A percentile compares a stretch with the other conserved stretches of the same genome.
phyloP scores from a whole-genome alignment of 345 rosid genomes.

The Reutealis trisperma region DNA sequence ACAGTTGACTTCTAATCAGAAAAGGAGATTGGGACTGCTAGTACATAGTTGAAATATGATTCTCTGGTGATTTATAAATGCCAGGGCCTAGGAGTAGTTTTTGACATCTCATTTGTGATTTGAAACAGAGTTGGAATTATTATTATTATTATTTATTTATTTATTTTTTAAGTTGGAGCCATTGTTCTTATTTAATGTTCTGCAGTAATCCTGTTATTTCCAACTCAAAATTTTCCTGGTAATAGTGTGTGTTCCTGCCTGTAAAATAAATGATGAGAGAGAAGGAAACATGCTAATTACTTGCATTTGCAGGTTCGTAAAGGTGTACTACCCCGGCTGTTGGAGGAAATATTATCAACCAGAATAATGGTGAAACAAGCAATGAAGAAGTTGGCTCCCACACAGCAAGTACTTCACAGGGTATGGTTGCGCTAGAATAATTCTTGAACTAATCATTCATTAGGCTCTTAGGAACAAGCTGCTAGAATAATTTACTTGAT shows the following conservation, averaged over 20 bases:
- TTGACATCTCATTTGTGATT: not conserved
- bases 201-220: not conserved
- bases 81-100: not conserved
- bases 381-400: slow-evolving; percentile 79
- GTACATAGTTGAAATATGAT: not conserved
- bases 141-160: too few relatives aligned
- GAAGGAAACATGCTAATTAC: not conserved
- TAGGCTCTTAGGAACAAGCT: slow-evolving; percentile 1
- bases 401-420: slow-evolving; percentile 79
- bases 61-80: not conserved
- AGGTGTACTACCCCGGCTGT: slow-evolving; percentile 81
- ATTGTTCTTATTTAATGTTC: not conserved
- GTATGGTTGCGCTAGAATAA: slow-evolving; percentile 42
- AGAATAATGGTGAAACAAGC: slow-evolving; percentile 94
- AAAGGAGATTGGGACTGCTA: not conserved
- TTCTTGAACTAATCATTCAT: not conserved
- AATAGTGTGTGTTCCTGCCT: slow-evolving; percentile 7
- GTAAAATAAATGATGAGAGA: not conserved
- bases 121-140: not conserved
- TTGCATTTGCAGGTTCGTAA: slow-evolving; percentile 53
- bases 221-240: not conserved
- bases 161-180: not conserved
- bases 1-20: slow-evolving; percentile 5
- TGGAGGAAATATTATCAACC: slow-evolving; percentile 93
- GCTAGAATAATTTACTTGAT: not conserved